Evolutionary conservation across 1,284 basidiomycete species (phyloP).

Genomic region (Termitomyces sp.): DNA sequence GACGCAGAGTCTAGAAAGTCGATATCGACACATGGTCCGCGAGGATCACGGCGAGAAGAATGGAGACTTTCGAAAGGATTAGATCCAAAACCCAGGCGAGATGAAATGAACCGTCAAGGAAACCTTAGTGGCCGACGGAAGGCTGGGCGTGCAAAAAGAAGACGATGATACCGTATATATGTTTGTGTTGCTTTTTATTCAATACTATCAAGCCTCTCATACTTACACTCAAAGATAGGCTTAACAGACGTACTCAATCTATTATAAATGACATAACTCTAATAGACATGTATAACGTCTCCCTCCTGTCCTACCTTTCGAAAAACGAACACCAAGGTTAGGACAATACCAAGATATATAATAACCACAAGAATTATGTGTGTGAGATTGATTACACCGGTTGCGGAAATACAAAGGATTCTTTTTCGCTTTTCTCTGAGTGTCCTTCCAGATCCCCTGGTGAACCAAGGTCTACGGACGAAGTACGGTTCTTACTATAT

Average conservation of each 20-base stretch:
- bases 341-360: not conserved
- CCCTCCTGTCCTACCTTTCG: not conserved
- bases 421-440: slow-evolving; percentile 25
- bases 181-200: slow-evolving; percentile 5
- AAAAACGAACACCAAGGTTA: not conserved
- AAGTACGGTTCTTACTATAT: slow-evolving; percentile 24
- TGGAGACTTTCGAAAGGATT: slow-evolving; percentile 75
- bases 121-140: slow-evolving; percentile 51
- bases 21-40: slow-evolving; percentile 72
- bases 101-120: slow-evolving; percentile 65
- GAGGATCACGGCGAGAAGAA: slow-evolving; percentile 63
- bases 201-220: not conserved
- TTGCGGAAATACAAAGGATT: slow-evolving; percentile 22
- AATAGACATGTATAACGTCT: not conserved
- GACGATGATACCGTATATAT: slow-evolving; percentile 40
- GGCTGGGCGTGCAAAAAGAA: slow-evolving; percentile 63
- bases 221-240: slow-evolving; percentile 1
- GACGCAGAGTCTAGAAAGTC: slow-evolving; percentile 37
- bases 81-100: slow-evolving; percentile 41
- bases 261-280: slow-evolving; percentile 4
- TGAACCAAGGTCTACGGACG: slow-evolving; percentile 26
- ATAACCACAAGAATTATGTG: not conserved
- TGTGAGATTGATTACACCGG: slow-evolving; percentile 6
- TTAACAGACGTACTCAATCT: slow-evolving; percentile 7
- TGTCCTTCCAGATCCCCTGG: slow-evolving; percentile 23